Evolutionary conservation across 306 rosid species (phyloP), one percentile per base, ranked within the genome.

Genomic region (Luffa acutangula): DNA sequence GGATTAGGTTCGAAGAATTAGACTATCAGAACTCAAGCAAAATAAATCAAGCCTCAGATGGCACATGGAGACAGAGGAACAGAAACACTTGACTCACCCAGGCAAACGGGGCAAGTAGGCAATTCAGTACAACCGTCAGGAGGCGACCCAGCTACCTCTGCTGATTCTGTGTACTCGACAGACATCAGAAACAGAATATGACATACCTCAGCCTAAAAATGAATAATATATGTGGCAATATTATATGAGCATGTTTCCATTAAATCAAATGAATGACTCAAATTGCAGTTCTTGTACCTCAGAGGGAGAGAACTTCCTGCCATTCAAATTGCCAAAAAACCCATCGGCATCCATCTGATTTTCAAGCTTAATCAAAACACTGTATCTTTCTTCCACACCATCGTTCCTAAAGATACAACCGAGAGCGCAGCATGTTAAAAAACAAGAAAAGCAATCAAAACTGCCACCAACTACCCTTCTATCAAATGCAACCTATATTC

Each of bases 81-180:
- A 46, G 42, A 71, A 6, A 72, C 4, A 49, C n/a, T 84, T 3
- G 69, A 82, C 97, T 81, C 85, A 92, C 98, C 98, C 25, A 92
- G 97, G 81, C 98, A 95, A 85, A 95, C 93, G 0, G 99, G 96
- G 75, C 99, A 95, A 80, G 97, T 90, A 59, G 99, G 99, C 78
- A 95, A 87, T 85, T 93, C 97, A 0, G 91, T 85, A 83, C 89
- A 93, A 67, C 86, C 93, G 0, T 78, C 84, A 7, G 97, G 96
- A 75, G 99, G 94, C 33, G 93, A 87, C 77, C 91, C 89, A 15
- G 97, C 93, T 77, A 92, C 80, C 79, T 91, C 90, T 33, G 90
- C 93, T 25, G 82, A 90, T 65, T 91, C 97, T 0, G 97, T 90
- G 85, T 91, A 95, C 80, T 93, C 96, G 83, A 93, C 97, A 7